Percentiles rank a stretch among this genome's conserved stretches.
phyloP scores from a whole-genome alignment of 495 filamentous ascomycete genomes.

The Wilcoxina mikolae region DNA sequence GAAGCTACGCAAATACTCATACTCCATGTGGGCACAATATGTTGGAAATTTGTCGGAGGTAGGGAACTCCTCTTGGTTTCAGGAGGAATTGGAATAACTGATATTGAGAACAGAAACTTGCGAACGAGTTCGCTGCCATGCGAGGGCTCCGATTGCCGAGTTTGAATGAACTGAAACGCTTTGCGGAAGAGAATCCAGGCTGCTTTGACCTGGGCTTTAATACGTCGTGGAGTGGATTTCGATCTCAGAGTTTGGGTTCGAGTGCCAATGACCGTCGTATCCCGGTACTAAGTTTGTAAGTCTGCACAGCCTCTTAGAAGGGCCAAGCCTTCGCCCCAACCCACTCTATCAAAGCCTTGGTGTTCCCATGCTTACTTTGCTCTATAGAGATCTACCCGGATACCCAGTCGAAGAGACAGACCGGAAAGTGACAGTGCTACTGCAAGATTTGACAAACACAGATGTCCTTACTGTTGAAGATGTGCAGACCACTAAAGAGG shows the following conservation, averaged over 20 bases:
- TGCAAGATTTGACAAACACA: neutral
- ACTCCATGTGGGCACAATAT: neutral
- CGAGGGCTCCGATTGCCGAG: neutral
- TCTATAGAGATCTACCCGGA: neutral
- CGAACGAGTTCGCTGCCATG: no score
- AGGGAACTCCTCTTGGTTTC: neutral
- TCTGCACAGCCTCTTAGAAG: neutral
- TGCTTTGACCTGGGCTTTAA: neutral
- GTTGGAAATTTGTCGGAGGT: neutral
- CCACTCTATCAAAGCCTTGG: no score
- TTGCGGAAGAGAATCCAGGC: neutral
- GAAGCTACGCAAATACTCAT: neutral
- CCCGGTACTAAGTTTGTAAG: neutral
- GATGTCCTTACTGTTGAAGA: neutral
- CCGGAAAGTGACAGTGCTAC: neutral
- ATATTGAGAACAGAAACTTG: neutral
- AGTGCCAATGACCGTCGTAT: neutral
- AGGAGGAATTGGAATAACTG: neutral
- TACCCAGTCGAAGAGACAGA: neutral
- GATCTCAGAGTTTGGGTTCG: neutral
- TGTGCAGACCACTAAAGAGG: neutral
- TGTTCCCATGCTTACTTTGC: no score
- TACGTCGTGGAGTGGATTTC: neutral
- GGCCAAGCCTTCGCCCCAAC: no score
- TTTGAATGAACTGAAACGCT: neutral